phyloP scores from a whole-genome alignment of 495 filamentous ascomycete species.

The Polyplosphaeria fusca region DNA sequence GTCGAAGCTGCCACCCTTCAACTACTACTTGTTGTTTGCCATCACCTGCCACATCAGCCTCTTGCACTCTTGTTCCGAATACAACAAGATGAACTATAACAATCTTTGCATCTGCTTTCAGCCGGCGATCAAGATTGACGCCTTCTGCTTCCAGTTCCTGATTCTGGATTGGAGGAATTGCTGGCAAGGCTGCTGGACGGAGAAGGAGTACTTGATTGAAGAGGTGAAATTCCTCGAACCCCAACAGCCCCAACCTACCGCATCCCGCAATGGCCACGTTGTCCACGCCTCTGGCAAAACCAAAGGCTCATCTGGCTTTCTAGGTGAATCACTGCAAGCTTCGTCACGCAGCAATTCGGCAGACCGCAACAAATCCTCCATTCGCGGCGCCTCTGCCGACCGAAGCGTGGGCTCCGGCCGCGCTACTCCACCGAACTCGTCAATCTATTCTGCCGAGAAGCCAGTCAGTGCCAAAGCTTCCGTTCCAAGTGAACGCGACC shows the following conservation, averaged over 20 bases:
- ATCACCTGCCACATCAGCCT: slow-evolving; percentile 91
- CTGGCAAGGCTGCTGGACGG: slow-evolving; percentile 94
- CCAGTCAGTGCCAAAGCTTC: slow-evolving; percentile 5
- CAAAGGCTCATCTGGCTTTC: slow-evolving; percentile 22
- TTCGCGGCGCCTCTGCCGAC: slow-evolving; percentile 22
- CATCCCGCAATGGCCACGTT: slow-evolving; percentile 14
- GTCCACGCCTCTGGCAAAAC: slow-evolving; percentile 6
- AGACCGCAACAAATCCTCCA: slow-evolving; percentile 17
- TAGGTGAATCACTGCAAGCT: slow-evolving; percentile 18
- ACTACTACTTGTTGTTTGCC: slow-evolving; percentile 94
- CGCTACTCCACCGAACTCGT: slow-evolving; percentile 20
- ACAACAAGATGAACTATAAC: slow-evolving; percentile 92
- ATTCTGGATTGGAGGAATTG: slow-evolving; percentile 90
- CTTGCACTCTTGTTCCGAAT: slow-evolving; percentile 76
- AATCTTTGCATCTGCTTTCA: slow-evolving; percentile 94
- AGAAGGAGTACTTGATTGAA: slow-evolving; percentile 69
- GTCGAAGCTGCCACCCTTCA: slow-evolving; percentile 82
- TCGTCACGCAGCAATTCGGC: slow-evolving; percentile 23
- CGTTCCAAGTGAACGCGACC: slow-evolving; percentile 6
- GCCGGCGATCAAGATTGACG: slow-evolving; percentile 88
- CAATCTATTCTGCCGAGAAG: slow-evolving; percentile 9
- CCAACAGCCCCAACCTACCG: neutral
- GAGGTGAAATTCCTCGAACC: slow-evolving; percentile 47
- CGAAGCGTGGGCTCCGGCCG: slow-evolving; percentile 15
- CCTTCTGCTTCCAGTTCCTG: slow-evolving; percentile 85